Evolutionary conservation across 371 early-diverging fungal species (phyloP).

Genomic region (Zychaea mexicana): DNA sequence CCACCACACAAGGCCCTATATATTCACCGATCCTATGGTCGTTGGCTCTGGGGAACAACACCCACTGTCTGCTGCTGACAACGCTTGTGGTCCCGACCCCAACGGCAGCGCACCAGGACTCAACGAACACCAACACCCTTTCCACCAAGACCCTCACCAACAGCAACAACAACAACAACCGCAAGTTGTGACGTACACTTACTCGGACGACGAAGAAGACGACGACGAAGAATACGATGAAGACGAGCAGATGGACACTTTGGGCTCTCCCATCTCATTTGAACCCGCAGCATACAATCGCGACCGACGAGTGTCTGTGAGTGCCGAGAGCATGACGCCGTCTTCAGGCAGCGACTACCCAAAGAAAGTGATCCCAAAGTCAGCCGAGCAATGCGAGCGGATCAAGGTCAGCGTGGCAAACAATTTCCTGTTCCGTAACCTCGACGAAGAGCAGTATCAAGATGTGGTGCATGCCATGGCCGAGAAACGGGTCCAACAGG

Average conservation of each 20-base stretch:
- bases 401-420: conserved; percentile 79
- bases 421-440: conserved; percentile 91
- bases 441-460: conserved; percentile 94
- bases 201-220: conserved; percentile 17
- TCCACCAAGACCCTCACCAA: neutral
- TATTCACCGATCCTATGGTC: neutral
- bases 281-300: conserved; percentile 8
- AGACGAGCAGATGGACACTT: conserved; percentile 6
- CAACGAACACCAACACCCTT: too few species aligned
- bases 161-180: neutral
- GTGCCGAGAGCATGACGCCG: conserved; percentile 96
- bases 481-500: conserved; percentile 74
- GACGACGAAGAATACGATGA: conserved; percentile 21
- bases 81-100: neutral
- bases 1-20: neutral
- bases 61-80: neutral
- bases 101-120: neutral
- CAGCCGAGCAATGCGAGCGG: conserved; percentile 80
- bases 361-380: conserved; percentile 88
- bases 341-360: conserved; percentile 68
- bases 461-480: conserved; percentile 98
- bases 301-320: conserved; percentile 87
- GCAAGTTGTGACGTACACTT: neutral
- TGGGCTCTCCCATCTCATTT: conserved; percentile 1
- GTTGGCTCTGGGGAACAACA: neutral